Conservation (phyloP, 2,329 filamentous ascomycete species). For the Exophiala xenobiotica region DNA sequence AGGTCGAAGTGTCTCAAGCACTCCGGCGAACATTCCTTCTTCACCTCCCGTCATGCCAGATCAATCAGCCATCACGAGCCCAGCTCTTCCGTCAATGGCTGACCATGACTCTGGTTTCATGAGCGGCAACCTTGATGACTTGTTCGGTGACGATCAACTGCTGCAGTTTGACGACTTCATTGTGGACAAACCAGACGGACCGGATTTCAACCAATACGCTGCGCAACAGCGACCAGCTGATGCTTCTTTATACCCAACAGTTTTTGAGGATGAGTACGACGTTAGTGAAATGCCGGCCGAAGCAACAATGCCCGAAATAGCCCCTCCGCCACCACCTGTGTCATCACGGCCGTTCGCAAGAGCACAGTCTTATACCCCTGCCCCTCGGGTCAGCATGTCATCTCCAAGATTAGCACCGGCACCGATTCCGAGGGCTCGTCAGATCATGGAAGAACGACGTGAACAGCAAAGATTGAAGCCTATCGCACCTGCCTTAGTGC, state of each 20-base stretch:
- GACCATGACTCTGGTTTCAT: slow-evolving; percentile 77
- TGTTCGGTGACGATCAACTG: slow-evolving; percentile 27
- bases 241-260: slow-evolving; percentile 12
- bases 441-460: slow-evolving; percentile 29
- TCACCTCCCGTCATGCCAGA: slow-evolving; percentile 79
- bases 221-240: slow-evolving; percentile 4
- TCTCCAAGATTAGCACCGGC: slow-evolving; percentile 30
- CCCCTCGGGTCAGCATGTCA: slow-evolving; percentile 17
- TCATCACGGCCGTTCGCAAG: slow-evolving; percentile 17
- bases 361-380: slow-evolving; percentile 24
- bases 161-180: slow-evolving; percentile 30
- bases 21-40: slow-evolving; percentile 80
- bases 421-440: slow-evolving; percentile 28
- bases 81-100: slow-evolving; percentile 61
- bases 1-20: slow-evolving; percentile 57
- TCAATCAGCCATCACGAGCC: slow-evolving; percentile 67
- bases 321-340: slow-evolving; percentile 23
- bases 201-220: slow-evolving; percentile 1
- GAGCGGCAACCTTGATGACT: slow-evolving; percentile 67
- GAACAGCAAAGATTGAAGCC: slow-evolving; percentile 28
- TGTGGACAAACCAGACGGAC: slow-evolving; percentile 19
- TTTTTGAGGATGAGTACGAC: slow-evolving; percentile 27
- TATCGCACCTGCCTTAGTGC: slow-evolving; percentile 36
- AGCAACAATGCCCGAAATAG: slow-evolving; percentile 16
- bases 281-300: slow-evolving; percentile 4